phyloP scores from a whole-genome alignment of 768 basidiomycete species.

The Hygrophorus russula region DNA sequence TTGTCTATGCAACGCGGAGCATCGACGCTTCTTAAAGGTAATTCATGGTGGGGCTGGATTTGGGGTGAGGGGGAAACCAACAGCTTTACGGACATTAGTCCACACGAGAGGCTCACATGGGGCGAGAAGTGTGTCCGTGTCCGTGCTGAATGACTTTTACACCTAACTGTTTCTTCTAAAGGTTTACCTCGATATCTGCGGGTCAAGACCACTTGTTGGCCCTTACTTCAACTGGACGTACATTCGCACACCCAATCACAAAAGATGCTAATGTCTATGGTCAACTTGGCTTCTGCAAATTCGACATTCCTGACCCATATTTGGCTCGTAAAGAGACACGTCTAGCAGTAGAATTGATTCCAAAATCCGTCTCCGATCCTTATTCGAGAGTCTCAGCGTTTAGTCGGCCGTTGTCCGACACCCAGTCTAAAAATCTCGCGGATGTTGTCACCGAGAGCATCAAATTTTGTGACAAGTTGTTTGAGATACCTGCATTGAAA shows the following conservation, averaged over 20 bases:
- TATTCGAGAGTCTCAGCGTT: constrained; percentile 34
- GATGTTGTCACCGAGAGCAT: constrained; percentile 32
- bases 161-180: not conserved
- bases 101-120: constrained; percentile 42
- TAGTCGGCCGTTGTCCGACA: constrained; percentile 18
- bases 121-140: constrained; percentile 51
- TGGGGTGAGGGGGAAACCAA: constrained; percentile 39
- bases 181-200: constrained; percentile 63
- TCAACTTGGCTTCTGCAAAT: constrained; percentile 71
- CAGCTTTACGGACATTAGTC: constrained; percentile 51
- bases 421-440: constrained; percentile 20
- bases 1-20: constrained; percentile 24
- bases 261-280: constrained; percentile 69
- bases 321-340: constrained; percentile 15
- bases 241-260: constrained; percentile 68
- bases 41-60: constrained; percentile 56
- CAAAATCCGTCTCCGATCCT: constrained; percentile 43
- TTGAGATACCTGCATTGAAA: constrained; percentile 65
- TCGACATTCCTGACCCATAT: constrained; percentile 33
- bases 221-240: constrained; percentile 60
- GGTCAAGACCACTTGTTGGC: constrained; percentile 68
- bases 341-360: constrained; percentile 42
- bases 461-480: constrained; percentile 56
- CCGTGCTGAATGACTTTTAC: not conserved
- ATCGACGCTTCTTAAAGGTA: constrained; percentile 36